Evolutionary conservation across 208 protist species (phyloP).

Genomic region (Trypanosoma melophagium): DNA sequence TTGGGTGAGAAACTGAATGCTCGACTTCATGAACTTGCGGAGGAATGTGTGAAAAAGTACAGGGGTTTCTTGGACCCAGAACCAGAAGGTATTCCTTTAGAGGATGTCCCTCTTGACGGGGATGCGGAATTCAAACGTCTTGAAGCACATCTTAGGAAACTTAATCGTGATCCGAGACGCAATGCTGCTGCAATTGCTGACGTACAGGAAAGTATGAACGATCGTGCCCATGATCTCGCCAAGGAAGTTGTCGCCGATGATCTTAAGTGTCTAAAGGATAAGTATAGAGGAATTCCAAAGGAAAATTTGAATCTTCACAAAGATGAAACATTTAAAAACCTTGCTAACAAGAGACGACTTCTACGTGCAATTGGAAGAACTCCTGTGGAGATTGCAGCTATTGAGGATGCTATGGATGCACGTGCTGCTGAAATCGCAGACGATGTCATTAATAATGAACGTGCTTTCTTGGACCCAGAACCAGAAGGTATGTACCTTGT

Average conservation of each 20-base stretch:
- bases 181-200: slow-evolving; percentile 29
- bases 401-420: slow-evolving; percentile 66
- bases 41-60: slow-evolving; percentile 26
- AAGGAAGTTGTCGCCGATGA: slow-evolving; percentile 53
- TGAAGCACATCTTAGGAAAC: slow-evolving; percentile 49
- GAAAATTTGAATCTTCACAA: slow-evolving; percentile 70
- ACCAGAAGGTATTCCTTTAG: slow-evolving; percentile 60
- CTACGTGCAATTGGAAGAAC: no score
- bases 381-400: slow-evolving; percentile 27
- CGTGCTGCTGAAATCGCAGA: slow-evolving; percentile 57
- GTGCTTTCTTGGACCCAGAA: slow-evolving; percentile 72
- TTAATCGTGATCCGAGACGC: slow-evolving; percentile 54
- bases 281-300: slow-evolving; percentile 67
- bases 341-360: slow-evolving; percentile 50
- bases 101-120: slow-evolving; percentile 60
- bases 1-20: slow-evolving; percentile 61
- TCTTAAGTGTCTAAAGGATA: slow-evolving; percentile 44
- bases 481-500: slow-evolving; percentile 80
- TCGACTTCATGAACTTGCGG: slow-evolving; percentile 49
- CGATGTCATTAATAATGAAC: slow-evolving; percentile 69
- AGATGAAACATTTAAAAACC: slow-evolving; percentile 59
- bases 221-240: slow-evolving; percentile 55
- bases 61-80: slow-evolving; percentile 50
- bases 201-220: slow-evolving; percentile 49
- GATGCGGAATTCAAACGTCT: slow-evolving; percentile 64